Conservation (phyloP, 345 rosid species). For the Sisymbrium irio region DNA sequence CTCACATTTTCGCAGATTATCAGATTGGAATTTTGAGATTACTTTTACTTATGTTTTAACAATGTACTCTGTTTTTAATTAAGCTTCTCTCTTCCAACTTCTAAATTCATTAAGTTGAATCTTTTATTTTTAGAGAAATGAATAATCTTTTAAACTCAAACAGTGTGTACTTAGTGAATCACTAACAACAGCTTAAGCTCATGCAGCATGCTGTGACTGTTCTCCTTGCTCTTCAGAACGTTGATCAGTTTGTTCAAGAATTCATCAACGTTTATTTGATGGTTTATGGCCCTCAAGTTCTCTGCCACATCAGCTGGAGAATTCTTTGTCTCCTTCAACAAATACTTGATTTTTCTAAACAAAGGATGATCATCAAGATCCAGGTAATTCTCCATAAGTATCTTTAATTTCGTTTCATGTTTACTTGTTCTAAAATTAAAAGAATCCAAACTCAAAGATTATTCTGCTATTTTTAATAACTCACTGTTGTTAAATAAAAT, state of each 20-base stretch:
- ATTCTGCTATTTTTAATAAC: no score
- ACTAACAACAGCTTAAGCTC: background rate
- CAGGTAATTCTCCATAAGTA: background rate
- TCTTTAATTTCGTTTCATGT: background rate
- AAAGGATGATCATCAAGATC: no score
- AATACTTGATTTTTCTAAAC: no score
- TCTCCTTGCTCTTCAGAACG: conserved; percentile 24
- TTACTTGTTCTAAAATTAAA: background rate
- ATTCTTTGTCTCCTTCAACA: no score
- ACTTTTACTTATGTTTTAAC: background rate
- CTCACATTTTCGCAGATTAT: conserved; percentile 12
- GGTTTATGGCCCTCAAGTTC: no score
- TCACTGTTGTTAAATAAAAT: no score
- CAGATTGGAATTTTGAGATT: conserved; percentile 22
- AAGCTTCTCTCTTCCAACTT: background rate
- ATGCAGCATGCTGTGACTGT: background rate
- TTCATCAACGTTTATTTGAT: no score
- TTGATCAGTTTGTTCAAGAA: no score
- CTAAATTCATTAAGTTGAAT: background rate
- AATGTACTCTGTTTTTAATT: background rate
- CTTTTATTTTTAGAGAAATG: background rate
- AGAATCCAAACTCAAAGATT: background rate
- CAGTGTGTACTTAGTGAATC: background rate
- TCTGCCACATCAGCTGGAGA: no score
- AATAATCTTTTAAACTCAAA: background rate